Evolutionary conservation across 2,329 filamentous ascomycete genomes (phyloP), one percentile per base, ranked within the genome.

Genomic region (Colletotrichum nymphaeae): DNA sequence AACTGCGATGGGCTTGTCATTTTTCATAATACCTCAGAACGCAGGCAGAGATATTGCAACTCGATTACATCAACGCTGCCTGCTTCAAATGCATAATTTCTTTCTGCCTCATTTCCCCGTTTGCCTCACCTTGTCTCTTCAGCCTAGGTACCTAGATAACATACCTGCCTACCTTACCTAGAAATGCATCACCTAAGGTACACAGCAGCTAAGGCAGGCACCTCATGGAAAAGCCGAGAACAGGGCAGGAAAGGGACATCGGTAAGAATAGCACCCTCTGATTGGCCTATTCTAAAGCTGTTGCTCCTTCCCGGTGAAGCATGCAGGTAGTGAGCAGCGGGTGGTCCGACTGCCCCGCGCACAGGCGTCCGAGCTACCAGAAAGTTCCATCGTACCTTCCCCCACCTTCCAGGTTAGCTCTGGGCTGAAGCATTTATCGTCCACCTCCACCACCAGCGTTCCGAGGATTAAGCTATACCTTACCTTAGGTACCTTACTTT

Each of bases 311-410:
- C 63, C 63, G 63, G 11, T 11, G 52, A 65, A 65, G 49, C 52
- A 55, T 56, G 52, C 52, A 65, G 30, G 32, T 7, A 32, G n/a
- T 37, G 22, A n/a, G 32, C 32, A n/a, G 28, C 26, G 30, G 49
- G 37, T 42, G 37, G 37, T 42, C 16, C 37, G 37, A 42, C 49
- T 56, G 63, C 63, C 63, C 63, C 63, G 63, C 63, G 52, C 52
- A 12, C 32, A 42, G 22, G 22, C 52, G 32, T 56, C 62, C n/a
- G 62, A 65, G 53, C 53, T 65, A 53, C 63, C 63, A 63, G 62
- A 63, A 42, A 63, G 62, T 65, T 65, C 49, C 52, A 65, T 65
- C 22, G 63, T 26, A 65, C 49, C 52, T 65, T 24, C 52, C 53
- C 53, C 49, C 24, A 52, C 8, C 52, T 32, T 32, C 63, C 52